Evolutionary conservation across 257 asterid genomes (phyloP).

Genomic region (Asclepias syriaca): DNA sequence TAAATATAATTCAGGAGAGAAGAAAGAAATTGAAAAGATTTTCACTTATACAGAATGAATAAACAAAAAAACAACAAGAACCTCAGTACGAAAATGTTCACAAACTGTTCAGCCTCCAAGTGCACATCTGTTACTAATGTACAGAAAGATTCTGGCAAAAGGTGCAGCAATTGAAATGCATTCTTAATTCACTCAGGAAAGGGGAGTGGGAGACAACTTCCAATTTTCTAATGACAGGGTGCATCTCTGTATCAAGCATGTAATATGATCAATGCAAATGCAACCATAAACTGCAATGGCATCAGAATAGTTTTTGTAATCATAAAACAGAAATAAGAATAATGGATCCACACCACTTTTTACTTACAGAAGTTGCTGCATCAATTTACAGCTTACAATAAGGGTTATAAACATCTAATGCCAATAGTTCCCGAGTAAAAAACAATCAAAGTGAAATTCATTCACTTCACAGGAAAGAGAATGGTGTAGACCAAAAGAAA

Average conservation of each 20-base stretch:
- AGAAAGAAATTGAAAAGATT: background rate
- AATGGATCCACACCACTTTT: background rate
- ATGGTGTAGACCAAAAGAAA: conserved; percentile 69
- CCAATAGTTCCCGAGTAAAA: background rate
- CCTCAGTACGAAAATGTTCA: background rate
- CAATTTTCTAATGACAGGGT: background rate
- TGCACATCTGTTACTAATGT: background rate
- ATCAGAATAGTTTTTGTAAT: background rate
- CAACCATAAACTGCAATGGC: background rate
- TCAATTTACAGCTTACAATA: conserved; percentile 13
- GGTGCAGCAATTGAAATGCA: background rate
- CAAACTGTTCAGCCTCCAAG: background rate
- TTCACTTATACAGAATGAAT: background rate
- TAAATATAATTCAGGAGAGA: background rate
- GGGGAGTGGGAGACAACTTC: background rate
- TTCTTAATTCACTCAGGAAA: background rate
- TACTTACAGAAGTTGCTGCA: conserved; percentile 12
- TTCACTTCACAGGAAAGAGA: conserved; percentile 56
- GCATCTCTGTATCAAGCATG: background rate
- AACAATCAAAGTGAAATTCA: background rate
- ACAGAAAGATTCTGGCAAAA: background rate
- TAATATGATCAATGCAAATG: background rate
- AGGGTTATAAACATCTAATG: conserved; percentile 21
- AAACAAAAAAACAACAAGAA: background rate
- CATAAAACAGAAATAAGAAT: background rate